Conservation (phyloP, 768 basidiomycete genomes). For the Lyophyllum atratum region DNA sequence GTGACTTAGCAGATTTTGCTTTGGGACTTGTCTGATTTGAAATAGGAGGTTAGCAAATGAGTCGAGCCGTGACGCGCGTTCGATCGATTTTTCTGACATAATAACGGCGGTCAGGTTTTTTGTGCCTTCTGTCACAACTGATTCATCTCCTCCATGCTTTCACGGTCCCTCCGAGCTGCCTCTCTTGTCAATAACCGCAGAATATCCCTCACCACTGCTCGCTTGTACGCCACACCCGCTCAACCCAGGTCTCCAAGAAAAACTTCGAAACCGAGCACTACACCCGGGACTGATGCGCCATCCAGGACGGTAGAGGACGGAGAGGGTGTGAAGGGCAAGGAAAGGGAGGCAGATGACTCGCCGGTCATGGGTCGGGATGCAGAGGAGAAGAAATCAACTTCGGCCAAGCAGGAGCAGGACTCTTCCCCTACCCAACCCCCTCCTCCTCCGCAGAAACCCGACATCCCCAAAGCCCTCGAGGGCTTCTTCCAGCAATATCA, state of each 20-base stretch:
- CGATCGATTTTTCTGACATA: slow-evolving; percentile 3
- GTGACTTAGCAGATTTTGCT: neutral
- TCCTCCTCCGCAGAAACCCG: slow-evolving; percentile 36
- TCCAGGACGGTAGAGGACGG: slow-evolving; percentile 26
- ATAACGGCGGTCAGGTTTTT: slow-evolving; percentile 1
- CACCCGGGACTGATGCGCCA: slow-evolving; percentile 13
- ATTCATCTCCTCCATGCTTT: slow-evolving; percentile 50
- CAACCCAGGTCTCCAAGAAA: slow-evolving; percentile 29
- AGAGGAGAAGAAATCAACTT: slow-evolving; percentile 11
- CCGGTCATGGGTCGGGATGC: slow-evolving; percentile 5
- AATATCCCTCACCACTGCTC: slow-evolving; percentile 34
- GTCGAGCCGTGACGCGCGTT: slow-evolving; percentile 14
- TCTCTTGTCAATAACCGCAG: slow-evolving; percentile 44
- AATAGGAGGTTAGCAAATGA: neutral
- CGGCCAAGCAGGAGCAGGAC: slow-evolving; percentile 28
- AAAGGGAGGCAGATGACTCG: slow-evolving; percentile 25
- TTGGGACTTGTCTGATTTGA: neutral
- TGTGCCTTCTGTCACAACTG: slow-evolving; percentile 6
- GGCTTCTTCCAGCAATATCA: slow-evolving; percentile 78
- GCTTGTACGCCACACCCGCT: slow-evolving; percentile 52
- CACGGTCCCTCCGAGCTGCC: slow-evolving; percentile 59
- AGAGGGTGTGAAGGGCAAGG: slow-evolving; percentile 31
- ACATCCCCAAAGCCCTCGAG: slow-evolving; percentile 68
- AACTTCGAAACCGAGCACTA: slow-evolving; percentile 7
- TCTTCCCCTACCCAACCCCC: slow-evolving; percentile 13